These are phyloP conservation scores for Pseudodiploospora longispora DNA, from an alignment of 2,329 filamentous ascomycete species.

Conservation along the genomic window DNA sequence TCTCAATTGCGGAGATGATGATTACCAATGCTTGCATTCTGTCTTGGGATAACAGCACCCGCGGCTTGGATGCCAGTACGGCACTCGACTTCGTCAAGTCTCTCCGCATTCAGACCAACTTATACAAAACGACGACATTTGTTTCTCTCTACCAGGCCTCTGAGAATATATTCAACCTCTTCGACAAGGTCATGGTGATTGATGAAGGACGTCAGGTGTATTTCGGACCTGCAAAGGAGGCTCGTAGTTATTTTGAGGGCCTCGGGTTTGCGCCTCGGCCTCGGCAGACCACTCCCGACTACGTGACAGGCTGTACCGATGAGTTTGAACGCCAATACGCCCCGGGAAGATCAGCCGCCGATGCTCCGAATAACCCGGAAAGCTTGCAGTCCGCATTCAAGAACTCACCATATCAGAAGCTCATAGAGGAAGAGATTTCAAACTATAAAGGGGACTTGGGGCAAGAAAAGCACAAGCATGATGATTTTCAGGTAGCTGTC, in stretches of 20 bases:
- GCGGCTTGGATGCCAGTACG: slow-evolving; percentile 60
- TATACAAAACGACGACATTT: slow-evolving; percentile 77
- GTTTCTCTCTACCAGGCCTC: slow-evolving; percentile 82
- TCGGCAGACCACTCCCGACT: slow-evolving; percentile 73
- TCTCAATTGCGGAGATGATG: slow-evolving; percentile 79
- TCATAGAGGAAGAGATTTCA: slow-evolving; percentile 57
- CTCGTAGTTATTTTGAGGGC: slow-evolving; percentile 65
- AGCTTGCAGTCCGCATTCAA: slow-evolving; percentile 63
- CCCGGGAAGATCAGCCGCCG: slow-evolving; percentile 52
- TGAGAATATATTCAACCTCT: slow-evolving; percentile 70
- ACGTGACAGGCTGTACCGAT: slow-evolving; percentile 74
- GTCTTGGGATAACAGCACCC: slow-evolving; percentile 69
- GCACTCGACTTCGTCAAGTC: slow-evolving; percentile 61
- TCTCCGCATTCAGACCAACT: slow-evolving; percentile 71
- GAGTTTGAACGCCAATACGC: slow-evolving; percentile 75
- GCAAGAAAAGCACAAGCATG: slow-evolving; percentile 57
- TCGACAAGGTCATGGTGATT: slow-evolving; percentile 80
- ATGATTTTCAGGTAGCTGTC: slow-evolving; percentile 71
- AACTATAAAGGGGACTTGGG: slow-evolving; percentile 58
- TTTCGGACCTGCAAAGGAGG: slow-evolving; percentile 61
- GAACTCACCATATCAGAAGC: slow-evolving; percentile 49
- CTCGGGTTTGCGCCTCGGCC: slow-evolving; percentile 69
- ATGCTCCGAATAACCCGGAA: slow-evolving; percentile 62
- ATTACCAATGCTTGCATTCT: slow-evolving; percentile 63
- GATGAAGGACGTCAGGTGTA: slow-evolving; percentile 69